These are phyloP conservation scores for Darksidea phi DNA, from an alignment of 495 filamentous ascomycete genomes.

Conservation along the genomic window DNA sequence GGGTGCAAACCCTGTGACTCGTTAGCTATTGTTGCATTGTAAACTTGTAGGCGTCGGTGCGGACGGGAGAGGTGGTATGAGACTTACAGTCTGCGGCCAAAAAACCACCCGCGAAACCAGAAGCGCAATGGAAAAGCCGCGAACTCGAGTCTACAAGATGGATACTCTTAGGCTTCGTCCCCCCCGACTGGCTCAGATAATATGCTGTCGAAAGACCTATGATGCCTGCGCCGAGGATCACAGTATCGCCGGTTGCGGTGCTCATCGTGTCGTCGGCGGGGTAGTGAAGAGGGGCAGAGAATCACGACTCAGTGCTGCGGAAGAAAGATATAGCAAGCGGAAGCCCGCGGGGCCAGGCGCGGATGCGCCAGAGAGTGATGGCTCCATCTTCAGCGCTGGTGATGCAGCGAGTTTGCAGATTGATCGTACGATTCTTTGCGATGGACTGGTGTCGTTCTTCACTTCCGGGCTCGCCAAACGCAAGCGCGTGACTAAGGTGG, in stretches of 20 bases:
- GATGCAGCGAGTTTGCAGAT: not conserved
- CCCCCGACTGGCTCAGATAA: conserved; percentile 60
- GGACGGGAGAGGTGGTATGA: not conserved
- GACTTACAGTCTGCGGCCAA: conserved; percentile 64
- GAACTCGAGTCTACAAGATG: conserved; percentile 68
- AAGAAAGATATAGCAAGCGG: too few species aligned
- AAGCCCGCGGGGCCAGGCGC: too few species aligned
- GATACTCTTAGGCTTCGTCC: conserved; percentile 54
- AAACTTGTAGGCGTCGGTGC: not conserved
- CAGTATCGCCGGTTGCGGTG: conserved; percentile 45
- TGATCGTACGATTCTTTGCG: not conserved
- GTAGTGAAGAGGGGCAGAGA: conserved; percentile 10
- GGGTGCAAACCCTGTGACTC: conserved; percentile 43
- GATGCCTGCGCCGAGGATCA: conserved; percentile 77
- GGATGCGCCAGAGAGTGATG: too few species aligned
- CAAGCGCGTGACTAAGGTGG: conserved; percentile 2
- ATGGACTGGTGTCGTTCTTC: not conserved
- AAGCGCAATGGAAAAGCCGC: conserved; percentile 67
- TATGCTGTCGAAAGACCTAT: conserved; percentile 77
- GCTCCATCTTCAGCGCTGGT: conserved; percentile 1
- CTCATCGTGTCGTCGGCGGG: conserved; percentile 21
- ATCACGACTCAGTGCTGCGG: not conserved
- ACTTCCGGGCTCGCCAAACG: not conserved
- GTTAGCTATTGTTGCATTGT: not conserved
- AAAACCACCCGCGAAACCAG: conserved; percentile 72